Conservation (phyloP, 2,329 filamentous ascomycete genomes). For the Pseudogymnoascus sp. region DNA sequence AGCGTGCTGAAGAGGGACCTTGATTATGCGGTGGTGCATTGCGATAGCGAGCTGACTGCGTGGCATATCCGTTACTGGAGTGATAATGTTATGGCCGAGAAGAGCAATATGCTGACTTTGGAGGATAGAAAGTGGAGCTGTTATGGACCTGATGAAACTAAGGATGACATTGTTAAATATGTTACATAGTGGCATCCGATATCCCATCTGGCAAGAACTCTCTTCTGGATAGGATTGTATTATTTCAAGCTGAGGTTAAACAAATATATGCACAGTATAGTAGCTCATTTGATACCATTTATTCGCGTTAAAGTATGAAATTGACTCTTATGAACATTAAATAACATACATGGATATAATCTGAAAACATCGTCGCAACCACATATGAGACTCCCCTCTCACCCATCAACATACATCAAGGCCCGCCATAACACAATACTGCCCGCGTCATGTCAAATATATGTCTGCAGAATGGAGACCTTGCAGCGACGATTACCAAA, state of each 20-base stretch:
- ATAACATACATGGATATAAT: not conserved
- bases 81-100: not conserved
- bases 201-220: not conserved
- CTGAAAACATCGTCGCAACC: not conserved
- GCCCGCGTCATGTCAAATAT: not conserved
- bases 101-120: not conserved
- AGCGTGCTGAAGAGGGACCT: constrained; percentile 29
- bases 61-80: not conserved
- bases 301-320: not conserved
- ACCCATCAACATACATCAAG: no score
- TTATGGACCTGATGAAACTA: not conserved
- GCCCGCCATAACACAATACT: not conserved
- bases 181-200: not conserved
- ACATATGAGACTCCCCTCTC: not conserved
- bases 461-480: not conserved
- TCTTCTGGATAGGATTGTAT: not conserved
- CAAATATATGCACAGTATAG: not conserved
- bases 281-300: not conserved
- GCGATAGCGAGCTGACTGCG: constrained; percentile 6
- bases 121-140: not conserved
- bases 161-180: not conserved
- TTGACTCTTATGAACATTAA: not conserved
- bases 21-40: constrained; percentile 17
- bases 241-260: not conserved
- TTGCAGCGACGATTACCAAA: not conserved